A percentile compares a stretch with the other conserved stretches of the same genome.
phyloP scores from a whole-genome alignment of 2,329 filamentous ascomycete genomes.

The Colletotrichum zoysiae region DNA sequence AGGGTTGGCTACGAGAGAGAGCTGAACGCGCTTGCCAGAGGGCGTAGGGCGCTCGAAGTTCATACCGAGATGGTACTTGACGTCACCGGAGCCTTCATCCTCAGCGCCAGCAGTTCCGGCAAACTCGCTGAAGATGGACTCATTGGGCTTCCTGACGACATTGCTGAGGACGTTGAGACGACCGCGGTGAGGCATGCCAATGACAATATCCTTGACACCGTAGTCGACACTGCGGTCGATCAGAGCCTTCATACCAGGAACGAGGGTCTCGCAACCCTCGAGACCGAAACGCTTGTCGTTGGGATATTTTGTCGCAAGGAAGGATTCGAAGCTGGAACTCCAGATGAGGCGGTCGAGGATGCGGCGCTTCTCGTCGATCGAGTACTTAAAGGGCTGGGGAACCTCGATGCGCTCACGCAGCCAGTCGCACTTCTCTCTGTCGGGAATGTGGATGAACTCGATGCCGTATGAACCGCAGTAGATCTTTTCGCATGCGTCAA shows the following conservation, averaged over 20 bases:
- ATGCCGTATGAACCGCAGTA: constrained; percentile 98
- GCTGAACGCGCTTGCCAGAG: constrained; percentile 98
- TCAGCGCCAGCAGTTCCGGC: constrained; percentile 87
- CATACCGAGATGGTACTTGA: constrained; percentile 99
- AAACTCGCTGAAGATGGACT: constrained; percentile 99
- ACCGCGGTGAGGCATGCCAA: constrained; percentile 99
- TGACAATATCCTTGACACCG: constrained; percentile 98
- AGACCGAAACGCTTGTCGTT: constrained; percentile 99
- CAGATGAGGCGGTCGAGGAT: constrained; percentile 98
- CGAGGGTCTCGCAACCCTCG: constrained; percentile 95
- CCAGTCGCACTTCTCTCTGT: constrained; percentile 98
- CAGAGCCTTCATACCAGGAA: constrained; percentile 98
- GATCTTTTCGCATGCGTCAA: constrained; percentile 91
- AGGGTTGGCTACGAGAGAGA: constrained; percentile 97
- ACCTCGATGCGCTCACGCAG: constrained; percentile 95
- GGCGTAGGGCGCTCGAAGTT: constrained; percentile 99
- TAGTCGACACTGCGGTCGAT: constrained; percentile 99
- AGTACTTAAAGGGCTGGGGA: constrained; percentile 95
- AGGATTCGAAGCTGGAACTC: constrained; percentile 97
- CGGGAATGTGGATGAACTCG: constrained; percentile 99
- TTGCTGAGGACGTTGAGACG: constrained; percentile 98
- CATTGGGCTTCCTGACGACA: constrained; percentile 98
- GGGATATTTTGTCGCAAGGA: constrained; percentile 96
- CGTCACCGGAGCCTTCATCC: constrained; percentile 97
- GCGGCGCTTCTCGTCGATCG: constrained; percentile 96